Conservation (phyloP, 257 asterid genomes). For the Voacanga thouarsii region DNA sequence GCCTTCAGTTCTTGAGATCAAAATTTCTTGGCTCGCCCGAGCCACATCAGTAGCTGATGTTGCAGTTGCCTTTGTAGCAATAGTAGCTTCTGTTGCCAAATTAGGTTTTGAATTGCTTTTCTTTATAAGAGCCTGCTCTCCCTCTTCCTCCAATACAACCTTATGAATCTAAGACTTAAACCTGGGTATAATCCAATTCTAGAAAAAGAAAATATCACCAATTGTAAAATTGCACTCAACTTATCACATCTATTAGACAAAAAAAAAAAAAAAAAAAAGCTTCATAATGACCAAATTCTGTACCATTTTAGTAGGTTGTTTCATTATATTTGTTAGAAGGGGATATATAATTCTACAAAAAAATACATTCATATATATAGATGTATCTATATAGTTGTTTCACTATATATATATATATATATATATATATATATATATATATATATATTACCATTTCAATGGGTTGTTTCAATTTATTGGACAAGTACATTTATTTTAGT, state of each 20-base stretch:
- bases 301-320: too few relatives aligned
- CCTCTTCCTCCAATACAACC: slow-evolving; percentile 63
- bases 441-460: background rate
- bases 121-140: slow-evolving; percentile 36
- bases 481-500: background rate
- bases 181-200: too few relatives aligned
- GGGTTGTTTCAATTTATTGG: background rate
- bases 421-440: too few relatives aligned
- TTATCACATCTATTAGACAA: slow-evolving; percentile 10
- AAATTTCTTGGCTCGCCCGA: slow-evolving; percentile 84
- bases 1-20: slow-evolving; percentile 75
- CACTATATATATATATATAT: too few relatives aligned
- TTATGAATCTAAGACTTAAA: slow-evolving; percentile 92
- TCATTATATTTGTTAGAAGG: too few relatives aligned
- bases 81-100: slow-evolving; percentile 78
- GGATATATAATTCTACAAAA: too few relatives aligned
- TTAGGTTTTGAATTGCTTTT: slow-evolving; percentile 44
- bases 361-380: too few relatives aligned
- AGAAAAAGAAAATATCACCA: slow-evolving; percentile 20
- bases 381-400: too few relatives aligned
- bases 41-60: slow-evolving; percentile 98
- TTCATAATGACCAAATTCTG: too few relatives aligned
- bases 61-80: slow-evolving; percentile 92
- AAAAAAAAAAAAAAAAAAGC: background rate
- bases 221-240: slow-evolving; percentile 21